Evolutionary conservation across 306 rosid species (phyloP).

Genomic region (Castanea mollissima): DNA sequence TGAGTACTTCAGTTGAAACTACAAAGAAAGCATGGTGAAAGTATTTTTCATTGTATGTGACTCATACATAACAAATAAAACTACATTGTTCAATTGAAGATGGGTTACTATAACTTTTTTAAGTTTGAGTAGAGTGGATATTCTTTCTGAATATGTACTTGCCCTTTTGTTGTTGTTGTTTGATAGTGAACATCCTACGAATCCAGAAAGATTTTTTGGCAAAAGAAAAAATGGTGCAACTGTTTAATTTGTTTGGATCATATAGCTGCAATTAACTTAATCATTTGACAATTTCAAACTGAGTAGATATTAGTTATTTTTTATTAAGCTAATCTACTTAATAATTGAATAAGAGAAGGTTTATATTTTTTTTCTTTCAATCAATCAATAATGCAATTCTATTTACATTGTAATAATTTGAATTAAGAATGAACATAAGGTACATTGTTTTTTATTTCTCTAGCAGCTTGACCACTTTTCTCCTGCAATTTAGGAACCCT

Average conservation of each 20-base stretch:
- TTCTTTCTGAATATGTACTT: background rate
- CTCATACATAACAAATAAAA: background rate
- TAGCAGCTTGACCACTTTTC: too few relatives aligned
- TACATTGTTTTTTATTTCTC: background rate
- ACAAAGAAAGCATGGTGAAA: background rate
- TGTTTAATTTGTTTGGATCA: background rate
- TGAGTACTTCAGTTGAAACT: background rate
- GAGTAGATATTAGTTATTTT: background rate
- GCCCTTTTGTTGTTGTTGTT: background rate
- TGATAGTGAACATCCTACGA: background rate
- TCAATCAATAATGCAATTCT: background rate
- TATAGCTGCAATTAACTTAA: background rate
- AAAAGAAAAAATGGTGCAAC: background rate
- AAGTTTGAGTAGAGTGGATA: background rate
- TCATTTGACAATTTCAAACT: background rate
- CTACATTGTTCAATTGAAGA: background rate
- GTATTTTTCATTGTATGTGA: background rate
- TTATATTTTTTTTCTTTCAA: background rate
- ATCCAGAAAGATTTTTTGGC: background rate
- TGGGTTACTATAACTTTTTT: background rate
- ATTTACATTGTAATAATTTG: background rate
- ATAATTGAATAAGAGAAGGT: background rate
- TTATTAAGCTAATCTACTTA: background rate
- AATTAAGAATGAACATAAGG: background rate
- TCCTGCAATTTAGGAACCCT: too few relatives aligned